phyloP scores from a whole-genome alignment of 306 rosid species.

The Vicia sativa region DNA sequence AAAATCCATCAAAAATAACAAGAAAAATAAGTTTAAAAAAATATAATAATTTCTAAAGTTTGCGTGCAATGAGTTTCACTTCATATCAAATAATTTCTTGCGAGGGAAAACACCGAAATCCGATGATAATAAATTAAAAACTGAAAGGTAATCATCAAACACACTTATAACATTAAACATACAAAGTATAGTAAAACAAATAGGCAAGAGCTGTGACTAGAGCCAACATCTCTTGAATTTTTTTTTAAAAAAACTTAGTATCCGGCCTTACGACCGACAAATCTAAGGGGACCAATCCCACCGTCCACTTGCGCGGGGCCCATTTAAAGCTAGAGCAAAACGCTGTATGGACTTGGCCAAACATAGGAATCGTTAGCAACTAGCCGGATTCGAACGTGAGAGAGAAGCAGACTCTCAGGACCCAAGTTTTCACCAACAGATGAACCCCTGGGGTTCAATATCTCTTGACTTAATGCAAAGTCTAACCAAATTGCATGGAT shows the following conservation, averaged over 20 bases:
- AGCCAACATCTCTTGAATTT: neutral
- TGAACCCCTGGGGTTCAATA: no score
- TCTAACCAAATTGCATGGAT: slow-evolving; percentile 5
- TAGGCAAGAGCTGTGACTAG: neutral
- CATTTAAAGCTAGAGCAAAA: no score
- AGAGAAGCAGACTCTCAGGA: no score
- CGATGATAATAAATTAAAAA: slow-evolving; percentile 4
- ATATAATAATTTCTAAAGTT: neutral
- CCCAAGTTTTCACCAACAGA: no score
- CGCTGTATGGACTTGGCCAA: no score
- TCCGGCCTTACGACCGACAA: no score
- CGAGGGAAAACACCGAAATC: neutral
- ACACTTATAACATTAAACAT: slow-evolving; percentile 12
- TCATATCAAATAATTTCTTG: neutral
- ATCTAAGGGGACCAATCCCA: no score
- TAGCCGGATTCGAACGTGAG: no score
- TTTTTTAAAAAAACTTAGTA: no score
- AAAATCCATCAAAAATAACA: slow-evolving; percentile 21
- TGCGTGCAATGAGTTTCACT: slow-evolving; percentile 19
- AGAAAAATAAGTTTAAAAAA: slow-evolving; percentile 3
- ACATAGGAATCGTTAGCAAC: no score
- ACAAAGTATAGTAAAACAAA: neutral
- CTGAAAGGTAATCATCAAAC: neutral
- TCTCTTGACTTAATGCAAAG: neutral
- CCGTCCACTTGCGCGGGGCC: no score